phyloP scores from a whole-genome alignment of 2,329 filamentous ascomycete genomes.

The Xylaria sp. region DNA sequence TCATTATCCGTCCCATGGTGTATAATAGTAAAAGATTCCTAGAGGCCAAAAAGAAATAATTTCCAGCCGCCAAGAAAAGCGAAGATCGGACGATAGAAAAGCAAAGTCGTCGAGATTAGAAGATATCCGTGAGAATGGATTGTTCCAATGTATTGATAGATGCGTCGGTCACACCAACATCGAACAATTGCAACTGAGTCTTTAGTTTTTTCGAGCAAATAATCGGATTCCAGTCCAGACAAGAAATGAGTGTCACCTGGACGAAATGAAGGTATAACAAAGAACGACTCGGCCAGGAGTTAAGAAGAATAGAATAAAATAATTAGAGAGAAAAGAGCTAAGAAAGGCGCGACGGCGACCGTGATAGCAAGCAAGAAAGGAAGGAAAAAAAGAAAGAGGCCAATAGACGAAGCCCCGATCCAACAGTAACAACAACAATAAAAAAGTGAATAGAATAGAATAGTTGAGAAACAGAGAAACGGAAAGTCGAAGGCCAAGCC shows the following conservation, averaged over 20 bases:
- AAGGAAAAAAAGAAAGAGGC: slow-evolving; percentile 30
- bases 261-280: slow-evolving; percentile 38
- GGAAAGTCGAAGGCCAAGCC: slow-evolving; percentile 10
- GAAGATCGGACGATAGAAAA: slow-evolving; percentile 17
- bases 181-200: neutral
- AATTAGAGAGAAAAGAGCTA: slow-evolving; percentile 33
- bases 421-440: slow-evolving; percentile 44
- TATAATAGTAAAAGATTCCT: slow-evolving; percentile 10
- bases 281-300: slow-evolving; percentile 50
- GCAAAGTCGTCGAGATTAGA: slow-evolving; percentile 15
- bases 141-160: neutral
- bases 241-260: slow-evolving; percentile 41
- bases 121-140: neutral
- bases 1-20: slow-evolving; percentile 44
- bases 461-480: slow-evolving; percentile 35
- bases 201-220: neutral
- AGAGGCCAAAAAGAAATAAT: slow-evolving; percentile 25
- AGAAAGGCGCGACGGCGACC: slow-evolving; percentile 25
- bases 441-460: slow-evolving; percentile 28
- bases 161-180: slow-evolving; percentile 2
- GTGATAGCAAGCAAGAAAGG: slow-evolving; percentile 31
- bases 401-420: slow-evolving; percentile 44
- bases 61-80: slow-evolving; percentile 5
- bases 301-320: slow-evolving; percentile 37
- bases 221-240: slow-evolving; percentile 8